Evolutionary conservation across 331 rosid species (phyloP), one percentile per base, ranked within the genome.

Genomic region (Stylosanthes scabra): DNA sequence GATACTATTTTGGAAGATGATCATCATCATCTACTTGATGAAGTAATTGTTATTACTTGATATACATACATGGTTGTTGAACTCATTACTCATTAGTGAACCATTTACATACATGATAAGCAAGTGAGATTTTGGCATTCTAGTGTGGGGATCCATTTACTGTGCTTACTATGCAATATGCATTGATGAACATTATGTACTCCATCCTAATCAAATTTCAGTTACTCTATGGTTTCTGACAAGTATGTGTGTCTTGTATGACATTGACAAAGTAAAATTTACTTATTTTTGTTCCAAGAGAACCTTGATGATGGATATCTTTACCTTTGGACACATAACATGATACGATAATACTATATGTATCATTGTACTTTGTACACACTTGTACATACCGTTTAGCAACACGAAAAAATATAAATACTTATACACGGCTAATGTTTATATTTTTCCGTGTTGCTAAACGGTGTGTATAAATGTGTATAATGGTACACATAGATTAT

Each of bases 1-100:
- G 46, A 6, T 8, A 41, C 39, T 87, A 86, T 78, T 7, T 42
- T 72, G 12, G 60, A 37, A 42, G 54, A 31, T 31, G 5, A 31
- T 77, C 37, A 31, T 29, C 34, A 46, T 70, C 46, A 12, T 65
- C 28, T 37, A 52, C 16, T 56, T 50, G 51, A 65, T 25, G 16
- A 59, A 63, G 45, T 13, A 47, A 12, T 52, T 6, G 49, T 31
- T 42, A 59, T 54, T 39, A 3, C 51, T 37, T 41, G 9, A 70
- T 60, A 27, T 11, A 3, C 15, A 37, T 62, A 7, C 7, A 41
- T 1, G 10, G 66, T 44, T 42, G 41, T 52, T 34, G 42, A 46
- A 71, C 52, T 12, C 31, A 2, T 29, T 37, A 15, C 52, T 12
- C 31, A 2, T 29, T 37, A 15, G 57, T 34, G n/a, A 57, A 44